phyloP scores from a whole-genome alignment of 129 eudicot species.

The Tagetes patula region DNA sequence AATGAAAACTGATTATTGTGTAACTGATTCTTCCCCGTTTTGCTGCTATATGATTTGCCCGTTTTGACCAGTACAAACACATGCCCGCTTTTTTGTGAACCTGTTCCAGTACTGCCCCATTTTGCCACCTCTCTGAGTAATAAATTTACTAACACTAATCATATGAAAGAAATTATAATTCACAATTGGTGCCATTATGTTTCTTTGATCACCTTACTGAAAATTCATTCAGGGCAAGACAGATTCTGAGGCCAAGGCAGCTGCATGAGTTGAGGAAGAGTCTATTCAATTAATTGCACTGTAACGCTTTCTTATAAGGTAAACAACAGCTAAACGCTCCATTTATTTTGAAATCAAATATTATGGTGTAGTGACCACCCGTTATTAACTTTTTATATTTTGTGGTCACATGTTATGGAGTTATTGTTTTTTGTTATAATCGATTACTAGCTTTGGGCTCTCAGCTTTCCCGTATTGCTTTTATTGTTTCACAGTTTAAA shows the following conservation, averaged over 20 bases:
- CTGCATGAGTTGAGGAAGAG: slow-evolving; percentile 61
- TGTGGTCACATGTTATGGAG: not conserved
- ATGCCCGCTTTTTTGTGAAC: not conserved
- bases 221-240: slow-evolving; percentile 58
- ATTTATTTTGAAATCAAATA: slow-evolving; percentile 5
- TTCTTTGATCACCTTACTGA: slow-evolving; percentile 14
- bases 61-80: not conserved
- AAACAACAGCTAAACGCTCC: slow-evolving; percentile 10
- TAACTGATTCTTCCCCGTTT: not conserved
- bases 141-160: not conserved
- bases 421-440: not conserved
- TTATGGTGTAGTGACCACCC: not conserved
- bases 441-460: slow-evolving; percentile 13
- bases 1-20: not conserved
- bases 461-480: not conserved
- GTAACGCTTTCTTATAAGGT: slow-evolving; percentile 35
- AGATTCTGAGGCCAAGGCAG: slow-evolving; percentile 68
- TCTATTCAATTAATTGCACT: slow-evolving; percentile 13
- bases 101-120: not conserved
- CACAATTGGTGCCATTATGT: not conserved
- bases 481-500: not conserved
- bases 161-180: not conserved
- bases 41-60: no score
- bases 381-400: not conserved
- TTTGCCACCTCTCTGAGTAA: not conserved